A percentile compares a stretch with the other conserved stretches of the same genome.
These are phyloP conservation scores for Chlamydomonas schloesseri DNA, from an alignment of 139 green algal genomes.

Conservation along the genomic window DNA sequence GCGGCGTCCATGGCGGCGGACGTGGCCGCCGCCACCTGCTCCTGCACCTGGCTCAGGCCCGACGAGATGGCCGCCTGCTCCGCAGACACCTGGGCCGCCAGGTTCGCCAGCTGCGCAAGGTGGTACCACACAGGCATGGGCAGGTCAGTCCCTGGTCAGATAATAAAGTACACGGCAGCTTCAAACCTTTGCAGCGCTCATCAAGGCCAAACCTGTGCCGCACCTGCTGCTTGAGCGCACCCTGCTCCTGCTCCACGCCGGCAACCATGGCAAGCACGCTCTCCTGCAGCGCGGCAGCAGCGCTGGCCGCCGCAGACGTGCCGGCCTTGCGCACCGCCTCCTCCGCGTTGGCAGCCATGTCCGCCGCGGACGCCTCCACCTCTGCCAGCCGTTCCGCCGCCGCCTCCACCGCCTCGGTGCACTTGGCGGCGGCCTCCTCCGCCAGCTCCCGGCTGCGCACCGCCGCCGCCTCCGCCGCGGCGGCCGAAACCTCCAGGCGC, in stretches of 20 bases:
- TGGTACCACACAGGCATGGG: no score
- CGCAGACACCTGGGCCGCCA: not conserved
- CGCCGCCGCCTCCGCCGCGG: not conserved
- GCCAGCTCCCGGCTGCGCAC: not conserved
- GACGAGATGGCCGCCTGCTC: slow-evolving; percentile 16
- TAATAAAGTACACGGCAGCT: no score
- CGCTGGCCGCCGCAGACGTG: no score
- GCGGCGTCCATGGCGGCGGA: slow-evolving; percentile 1
- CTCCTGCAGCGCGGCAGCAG: not conserved
- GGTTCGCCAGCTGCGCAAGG: not conserved
- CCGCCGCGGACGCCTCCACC: not conserved
- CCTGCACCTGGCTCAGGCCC: slow-evolving; percentile 12
- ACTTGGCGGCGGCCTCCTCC: not conserved
- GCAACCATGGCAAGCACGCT: slow-evolving; percentile 13
- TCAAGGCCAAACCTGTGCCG: no score
- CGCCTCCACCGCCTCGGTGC: not conserved
- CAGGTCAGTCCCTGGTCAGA: no score
- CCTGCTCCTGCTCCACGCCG: slow-evolving; percentile 11
- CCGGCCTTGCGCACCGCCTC: no score
- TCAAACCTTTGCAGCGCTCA: not conserved
- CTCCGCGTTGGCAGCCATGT: no score
- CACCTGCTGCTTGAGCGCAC: slow-evolving; percentile 16
- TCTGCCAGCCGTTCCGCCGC: not conserved
- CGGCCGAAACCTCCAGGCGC: not conserved
- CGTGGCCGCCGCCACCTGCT: not conserved